Percentiles rank a stretch among this genome's conserved stretches.
These are phyloP conservation scores for Leptosphaerulina australis DNA, from an alignment of 2,329 filamentous ascomycete species.

Conservation along the genomic window DNA sequence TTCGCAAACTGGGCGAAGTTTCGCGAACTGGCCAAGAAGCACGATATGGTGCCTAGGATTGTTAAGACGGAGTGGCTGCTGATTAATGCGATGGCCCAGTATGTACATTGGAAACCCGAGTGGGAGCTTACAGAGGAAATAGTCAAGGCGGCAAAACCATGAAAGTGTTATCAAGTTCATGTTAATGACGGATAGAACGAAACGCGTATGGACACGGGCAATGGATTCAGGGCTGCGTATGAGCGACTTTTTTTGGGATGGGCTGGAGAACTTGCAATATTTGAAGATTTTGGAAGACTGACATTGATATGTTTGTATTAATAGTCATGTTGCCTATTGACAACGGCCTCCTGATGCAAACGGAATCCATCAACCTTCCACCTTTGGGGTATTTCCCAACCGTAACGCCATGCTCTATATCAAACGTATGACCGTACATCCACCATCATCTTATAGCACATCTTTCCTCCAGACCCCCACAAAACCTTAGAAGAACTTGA, in stretches of 20 bases:
- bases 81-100: conserved; percentile 86
- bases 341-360: background rate
- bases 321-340: background rate
- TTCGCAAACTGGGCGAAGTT: conserved; percentile 80
- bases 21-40: conserved; percentile 74
- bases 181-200: conserved; percentile 20
- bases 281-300: conserved; percentile 2
- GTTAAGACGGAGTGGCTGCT: conserved; percentile 89
- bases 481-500: conserved; percentile 83
- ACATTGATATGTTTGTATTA: conserved; percentile 8
- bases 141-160: conserved; percentile 32
- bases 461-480: background rate
- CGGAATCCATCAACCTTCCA: background rate
- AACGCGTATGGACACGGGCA: conserved; percentile 26
- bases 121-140: conserved; percentile 46
- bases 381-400: conserved; percentile 11
- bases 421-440: background rate
- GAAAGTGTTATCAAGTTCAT: conserved; percentile 6
- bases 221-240: conserved; percentile 20
- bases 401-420: conserved; percentile 12
- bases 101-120: conserved; percentile 57
- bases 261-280: conserved; percentile 1
- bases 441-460: background rate
- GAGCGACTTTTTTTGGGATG: conserved; percentile 18
- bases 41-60: conserved; percentile 79